Evolutionary conservation across 441 rosid species (phyloP), one percentile per base, ranked within the genome.

Genomic region (Adansonia grandidieri): DNA sequence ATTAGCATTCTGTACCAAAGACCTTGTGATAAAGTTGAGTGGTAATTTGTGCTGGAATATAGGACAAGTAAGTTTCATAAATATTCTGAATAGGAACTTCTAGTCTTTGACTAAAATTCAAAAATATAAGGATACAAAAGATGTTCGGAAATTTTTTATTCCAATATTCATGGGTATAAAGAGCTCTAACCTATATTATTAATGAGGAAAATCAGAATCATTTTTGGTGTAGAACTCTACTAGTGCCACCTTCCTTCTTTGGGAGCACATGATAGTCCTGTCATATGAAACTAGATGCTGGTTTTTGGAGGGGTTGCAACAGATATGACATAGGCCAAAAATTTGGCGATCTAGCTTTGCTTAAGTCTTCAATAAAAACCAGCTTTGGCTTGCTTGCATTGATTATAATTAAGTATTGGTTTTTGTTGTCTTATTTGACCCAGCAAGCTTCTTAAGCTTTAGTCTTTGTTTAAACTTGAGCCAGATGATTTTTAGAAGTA

Each of bases 361-460:
- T 65, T 17, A 65, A 66, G 22, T 0, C 71, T 66, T 66, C 51
- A 66, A 66, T n/a, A 9, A 42, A 42, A 66, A 3, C 0, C 9
- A 65, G 50, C 24, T 17, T 65, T 65, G 50, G 51, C 6, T 42
- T 42, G 71, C 51, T 66, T 3, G 51, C 9, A 66, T 42, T 9
- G 44, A 6, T 62, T 4, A 62, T 62, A 11, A 28, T 32, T 28
- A 24, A 4, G 47, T 32, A 32, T 32, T 32, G 37, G 37, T 37
- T 4, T 64, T 62, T 62, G 40, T 6, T 62, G 67, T 28, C 67
- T 0, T 44, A 62, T 62, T 62, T 2, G 44, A 62, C 6, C 17
- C 44, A 66, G 13, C 24, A 42, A 42, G 71, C 71, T 66, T 42
- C 51, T 37, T n/a, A 42, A 66, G 67, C 44, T 62, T 62, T 28